phyloP scores from a whole-genome alignment of 306 rosid species.

The Begonia fuchsioides region DNA sequence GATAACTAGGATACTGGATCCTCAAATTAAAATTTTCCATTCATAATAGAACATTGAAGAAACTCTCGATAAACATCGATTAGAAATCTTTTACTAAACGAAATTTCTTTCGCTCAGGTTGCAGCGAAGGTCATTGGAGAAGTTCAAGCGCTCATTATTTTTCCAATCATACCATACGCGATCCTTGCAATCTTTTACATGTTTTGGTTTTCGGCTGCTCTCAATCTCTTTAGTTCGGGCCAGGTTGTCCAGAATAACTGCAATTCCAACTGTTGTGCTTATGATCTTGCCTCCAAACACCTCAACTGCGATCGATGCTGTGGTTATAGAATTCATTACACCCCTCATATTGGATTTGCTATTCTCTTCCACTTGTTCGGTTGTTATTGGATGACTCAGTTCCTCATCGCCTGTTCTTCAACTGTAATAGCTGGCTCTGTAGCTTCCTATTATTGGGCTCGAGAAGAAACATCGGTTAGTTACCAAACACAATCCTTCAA shows the following conservation, averaged over 20 bases:
- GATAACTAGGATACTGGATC: too few relatives aligned
- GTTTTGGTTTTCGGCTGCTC: slow-evolving; percentile 80
- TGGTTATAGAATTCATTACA: slow-evolving; percentile 67
- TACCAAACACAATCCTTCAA: slow-evolving; percentile 3
- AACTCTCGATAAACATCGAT: too few relatives aligned
- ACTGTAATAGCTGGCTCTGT: slow-evolving; percentile 91
- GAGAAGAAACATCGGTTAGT: slow-evolving; percentile 79
- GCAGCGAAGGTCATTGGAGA: slow-evolving; percentile 95
- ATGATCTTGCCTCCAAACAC: slow-evolving; percentile 47
- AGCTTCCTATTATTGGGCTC: slow-evolving; percentile 92
- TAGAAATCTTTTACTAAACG: too few relatives aligned
- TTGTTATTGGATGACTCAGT: slow-evolving; percentile 89
- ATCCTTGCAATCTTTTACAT: slow-evolving; percentile 81
- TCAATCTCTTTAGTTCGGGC: slow-evolving; percentile 86
- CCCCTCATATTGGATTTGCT: slow-evolving; percentile 69
- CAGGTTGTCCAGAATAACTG: slow-evolving; percentile 69
- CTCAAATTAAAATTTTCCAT: not conserved
- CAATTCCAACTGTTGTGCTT: slow-evolving; percentile 66
- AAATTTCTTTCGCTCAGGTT: slow-evolving; percentile 34
- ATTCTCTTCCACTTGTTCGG: slow-evolving; percentile 92
- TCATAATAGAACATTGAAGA: not conserved
- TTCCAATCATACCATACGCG: slow-evolving; percentile 68
- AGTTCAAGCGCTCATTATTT: slow-evolving; percentile 72
- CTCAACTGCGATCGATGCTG: slow-evolving; percentile 73
- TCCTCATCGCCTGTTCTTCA: slow-evolving; percentile 72